Conservation (phyloP, 2,329 filamentous ascomycete genomes). For the Curvularia lunata region DNA sequence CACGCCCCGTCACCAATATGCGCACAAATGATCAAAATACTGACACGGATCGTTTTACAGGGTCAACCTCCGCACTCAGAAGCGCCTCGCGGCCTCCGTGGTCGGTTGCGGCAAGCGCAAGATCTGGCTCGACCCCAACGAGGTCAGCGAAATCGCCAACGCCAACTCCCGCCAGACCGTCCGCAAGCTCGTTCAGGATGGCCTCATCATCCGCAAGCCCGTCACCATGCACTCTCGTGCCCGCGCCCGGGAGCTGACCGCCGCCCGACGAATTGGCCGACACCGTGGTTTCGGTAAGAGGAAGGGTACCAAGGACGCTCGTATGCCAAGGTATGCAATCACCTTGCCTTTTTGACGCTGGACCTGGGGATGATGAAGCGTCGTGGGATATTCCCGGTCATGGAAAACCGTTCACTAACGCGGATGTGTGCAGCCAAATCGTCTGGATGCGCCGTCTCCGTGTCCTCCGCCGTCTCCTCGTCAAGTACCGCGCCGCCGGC, state of each 20-base stretch:
- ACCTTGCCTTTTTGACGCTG: conserved; percentile 24
- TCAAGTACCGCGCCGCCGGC: conserved; percentile 99
- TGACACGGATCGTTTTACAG: conserved; percentile 59
- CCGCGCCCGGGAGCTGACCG: conserved; percentile 93
- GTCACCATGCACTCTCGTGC: conserved; percentile 99
- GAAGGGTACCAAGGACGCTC: conserved; percentile 99
- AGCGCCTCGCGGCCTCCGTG: conserved; percentile 98
- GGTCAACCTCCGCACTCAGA: conserved; percentile 99
- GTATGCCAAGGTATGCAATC: conserved; percentile 88
- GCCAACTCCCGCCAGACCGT: conserved; percentile 99
- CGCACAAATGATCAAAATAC: conserved; percentile 30
- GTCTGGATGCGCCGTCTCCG: conserved; percentile 99
- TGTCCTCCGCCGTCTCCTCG: conserved; percentile 97
- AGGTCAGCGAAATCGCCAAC: conserved; percentile 99
- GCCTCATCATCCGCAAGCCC: conserved; percentile 99
- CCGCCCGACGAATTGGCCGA: conserved; percentile 91
- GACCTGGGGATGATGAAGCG: conserved; percentile 6
- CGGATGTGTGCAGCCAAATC: conserved; percentile 72
- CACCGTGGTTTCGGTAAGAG: conserved; percentile 99
- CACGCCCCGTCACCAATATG: conserved; percentile 27
- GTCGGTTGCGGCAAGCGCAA: conserved; percentile 99
- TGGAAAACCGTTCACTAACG: conserved; percentile 39
- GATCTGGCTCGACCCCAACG: conserved; percentile 99
- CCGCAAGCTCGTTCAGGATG: conserved; percentile 99
- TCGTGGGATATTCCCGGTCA: conserved; percentile 14